Conservation (phyloP, 176 grass and related monocot genomes). For the Bolboschoenus planiculmis region DNA sequence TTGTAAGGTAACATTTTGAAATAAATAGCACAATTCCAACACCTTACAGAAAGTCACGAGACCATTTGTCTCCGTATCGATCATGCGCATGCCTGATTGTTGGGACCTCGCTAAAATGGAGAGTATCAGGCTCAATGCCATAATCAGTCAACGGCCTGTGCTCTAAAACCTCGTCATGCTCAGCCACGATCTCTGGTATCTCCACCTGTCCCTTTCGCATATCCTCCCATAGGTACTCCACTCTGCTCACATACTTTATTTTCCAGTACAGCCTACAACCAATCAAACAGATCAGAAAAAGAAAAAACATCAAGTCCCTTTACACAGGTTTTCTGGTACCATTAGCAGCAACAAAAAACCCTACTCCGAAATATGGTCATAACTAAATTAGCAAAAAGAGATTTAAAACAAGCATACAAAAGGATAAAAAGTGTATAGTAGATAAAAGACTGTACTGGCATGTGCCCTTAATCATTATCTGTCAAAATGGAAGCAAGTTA, state of each 20-base stretch:
- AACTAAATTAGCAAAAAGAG: not conserved
- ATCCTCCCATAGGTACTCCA: constrained; percentile 84
- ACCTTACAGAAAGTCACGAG: constrained; percentile 47
- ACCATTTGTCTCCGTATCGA: constrained; percentile 65
- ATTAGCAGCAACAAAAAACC: not conserved
- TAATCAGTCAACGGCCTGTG: constrained; percentile 91
- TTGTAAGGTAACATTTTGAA: not conserved
- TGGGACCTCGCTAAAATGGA: constrained; percentile 72
- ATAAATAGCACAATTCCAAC: not conserved
- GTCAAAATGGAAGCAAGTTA: not conserved
- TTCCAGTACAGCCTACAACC: constrained; percentile 86
- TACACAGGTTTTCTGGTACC: not conserved
- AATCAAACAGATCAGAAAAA: constrained; percentile 2
- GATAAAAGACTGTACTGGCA: not conserved
- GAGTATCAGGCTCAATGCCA: constrained; percentile 81
- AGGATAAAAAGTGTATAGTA: not conserved
- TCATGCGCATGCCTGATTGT: constrained; percentile 52
- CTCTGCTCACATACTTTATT: constrained; percentile 85
- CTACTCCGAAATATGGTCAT: not conserved
- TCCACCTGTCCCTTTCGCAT: constrained; percentile 74
- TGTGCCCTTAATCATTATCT: not conserved
- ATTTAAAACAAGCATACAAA: not conserved
- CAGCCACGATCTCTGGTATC: constrained; percentile 74
- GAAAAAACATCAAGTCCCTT: not conserved
- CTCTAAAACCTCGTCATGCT: constrained; percentile 83